These are phyloP conservation scores for Nadsonia commutata DNA, from an alignment of 1,139 yeast species.

Conservation along the genomic window DNA sequence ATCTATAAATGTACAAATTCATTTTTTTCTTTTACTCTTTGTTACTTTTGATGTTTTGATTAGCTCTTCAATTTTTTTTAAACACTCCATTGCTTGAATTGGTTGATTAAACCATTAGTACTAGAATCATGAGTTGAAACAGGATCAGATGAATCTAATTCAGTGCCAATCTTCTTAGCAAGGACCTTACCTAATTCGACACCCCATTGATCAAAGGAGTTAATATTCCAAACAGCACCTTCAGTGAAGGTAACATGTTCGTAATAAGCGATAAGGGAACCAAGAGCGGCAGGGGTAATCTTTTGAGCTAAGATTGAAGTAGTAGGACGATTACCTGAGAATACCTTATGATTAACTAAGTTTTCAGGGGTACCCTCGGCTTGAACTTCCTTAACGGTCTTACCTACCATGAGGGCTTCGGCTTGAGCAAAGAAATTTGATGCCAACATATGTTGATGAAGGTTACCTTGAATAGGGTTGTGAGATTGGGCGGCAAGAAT, in stretches of 20 bases:
- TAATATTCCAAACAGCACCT: conserved; percentile 98
- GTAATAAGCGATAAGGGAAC: conserved; percentile 92
- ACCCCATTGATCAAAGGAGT: conserved; percentile 99
- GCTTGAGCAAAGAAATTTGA: conserved; percentile 97
- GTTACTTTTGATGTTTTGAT: conserved; percentile 2
- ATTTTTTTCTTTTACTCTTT: not conserved
- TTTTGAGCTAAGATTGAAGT: conserved; percentile 91
- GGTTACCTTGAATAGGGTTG: conserved; percentile 87
- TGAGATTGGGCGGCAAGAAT: conserved; percentile 95
- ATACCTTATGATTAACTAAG: conserved; percentile 86
- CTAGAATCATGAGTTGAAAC: conserved; percentile 73
- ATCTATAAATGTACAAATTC: conserved; percentile 1
- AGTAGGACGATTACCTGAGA: conserved; percentile 97
- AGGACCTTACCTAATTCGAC: conserved; percentile 96
- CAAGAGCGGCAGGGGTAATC: conserved; percentile 91
- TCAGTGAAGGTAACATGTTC: conserved; percentile 95
- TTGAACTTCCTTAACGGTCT: conserved; percentile 69
- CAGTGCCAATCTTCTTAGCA: conserved; percentile 89
- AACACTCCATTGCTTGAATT: conserved; percentile 77
- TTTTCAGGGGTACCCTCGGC: conserved; percentile 77
- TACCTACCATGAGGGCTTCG: conserved; percentile 95
- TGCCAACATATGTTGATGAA: conserved; percentile 95
- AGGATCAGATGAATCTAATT: conserved; percentile 47
- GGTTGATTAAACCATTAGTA: conserved; percentile 79
- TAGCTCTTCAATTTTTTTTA: conserved; percentile 6